phyloP scores from a whole-genome alignment of 441 rosid species.

The Erodium moschatum region DNA sequence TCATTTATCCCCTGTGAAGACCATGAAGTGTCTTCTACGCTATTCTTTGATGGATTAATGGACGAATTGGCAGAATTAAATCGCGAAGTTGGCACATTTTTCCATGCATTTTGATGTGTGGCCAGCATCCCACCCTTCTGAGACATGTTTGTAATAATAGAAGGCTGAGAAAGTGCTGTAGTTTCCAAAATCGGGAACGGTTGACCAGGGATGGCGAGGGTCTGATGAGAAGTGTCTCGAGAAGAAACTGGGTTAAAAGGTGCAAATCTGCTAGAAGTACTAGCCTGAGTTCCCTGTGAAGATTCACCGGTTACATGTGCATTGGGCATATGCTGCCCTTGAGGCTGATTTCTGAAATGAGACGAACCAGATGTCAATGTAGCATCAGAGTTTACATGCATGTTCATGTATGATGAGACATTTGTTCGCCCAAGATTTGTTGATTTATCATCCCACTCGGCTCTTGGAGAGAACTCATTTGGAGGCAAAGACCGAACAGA shows the following conservation, averaged over 20 bases:
- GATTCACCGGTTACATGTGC: slow-evolving; percentile 31
- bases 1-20: slow-evolving; percentile 32
- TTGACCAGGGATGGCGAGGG: slow-evolving; percentile 24
- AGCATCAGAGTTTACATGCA: slow-evolving; percentile 30
- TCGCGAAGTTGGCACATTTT: slow-evolving; percentile 33
- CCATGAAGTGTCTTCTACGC: slow-evolving; percentile 31
- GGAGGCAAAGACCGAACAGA: slow-evolving; percentile 8
- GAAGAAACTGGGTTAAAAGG: slow-evolving; percentile 27
- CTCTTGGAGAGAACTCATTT: slow-evolving; percentile 12
- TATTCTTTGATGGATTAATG: slow-evolving; percentile 29
- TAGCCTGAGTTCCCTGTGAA: slow-evolving; percentile 22
- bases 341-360: slow-evolving; percentile 34
- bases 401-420: slow-evolving; percentile 22
- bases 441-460: background rate
- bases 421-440: slow-evolving; percentile 26
- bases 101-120: slow-evolving; percentile 32
- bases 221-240: slow-evolving; percentile 26
- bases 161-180: slow-evolving; percentile 31
- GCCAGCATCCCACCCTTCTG: slow-evolving; percentile 34
- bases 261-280: slow-evolving; percentile 19
- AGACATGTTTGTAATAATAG: slow-evolving; percentile 28
- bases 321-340: slow-evolving; percentile 31
- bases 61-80: slow-evolving; percentile 30
- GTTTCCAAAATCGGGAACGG: slow-evolving; percentile 42
- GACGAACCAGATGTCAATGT: slow-evolving; percentile 35